These are phyloP conservation scores for Fragaria iinumae DNA, from an alignment of 306 rosid species.

Conservation along the genomic window DNA sequence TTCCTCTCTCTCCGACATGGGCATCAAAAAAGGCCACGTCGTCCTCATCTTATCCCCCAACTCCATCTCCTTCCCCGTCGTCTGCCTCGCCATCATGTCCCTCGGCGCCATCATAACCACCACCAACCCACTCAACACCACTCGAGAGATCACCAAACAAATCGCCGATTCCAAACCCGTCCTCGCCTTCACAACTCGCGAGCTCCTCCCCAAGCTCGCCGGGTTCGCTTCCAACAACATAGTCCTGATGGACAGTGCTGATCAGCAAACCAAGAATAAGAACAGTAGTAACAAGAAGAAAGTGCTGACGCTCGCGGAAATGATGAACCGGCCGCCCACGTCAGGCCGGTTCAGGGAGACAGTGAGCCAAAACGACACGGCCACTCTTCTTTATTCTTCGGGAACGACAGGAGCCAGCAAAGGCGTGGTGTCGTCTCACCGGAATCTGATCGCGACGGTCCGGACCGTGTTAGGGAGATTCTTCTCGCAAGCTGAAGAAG, in stretches of 20 bases:
- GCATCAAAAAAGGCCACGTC: constrained; percentile 72
- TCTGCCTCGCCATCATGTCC: constrained; percentile 83
- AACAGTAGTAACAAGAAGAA: neutral
- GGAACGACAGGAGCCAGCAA: constrained; percentile 93
- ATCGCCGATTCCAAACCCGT: constrained; percentile 67
- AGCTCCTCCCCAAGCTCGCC: constrained; percentile 52
- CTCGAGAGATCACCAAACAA: constrained; percentile 73
- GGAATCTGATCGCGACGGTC: constrained; percentile 65
- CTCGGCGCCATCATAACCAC: constrained; percentile 90
- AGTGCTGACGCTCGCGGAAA: constrained; percentile 32
- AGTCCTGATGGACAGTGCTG: constrained; percentile 49
- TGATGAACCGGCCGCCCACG: constrained; percentile 47
- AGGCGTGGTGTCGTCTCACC: constrained; percentile 86
- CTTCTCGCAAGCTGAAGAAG: constrained; percentile 17
- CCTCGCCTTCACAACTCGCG: constrained; percentile 66
- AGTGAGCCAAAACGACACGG: constrained; percentile 70
- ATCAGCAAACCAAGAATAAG: neutral
- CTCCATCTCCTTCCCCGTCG: constrained; percentile 70
- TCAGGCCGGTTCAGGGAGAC: constrained; percentile 37
- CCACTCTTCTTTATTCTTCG: constrained; percentile 77
- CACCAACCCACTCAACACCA: constrained; percentile 85
- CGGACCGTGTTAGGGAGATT: constrained; percentile 48
- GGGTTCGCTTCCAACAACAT: constrained; percentile 35
- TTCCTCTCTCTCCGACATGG: constrained; percentile 51
- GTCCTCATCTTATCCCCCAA: constrained; percentile 80